Evolutionary conservation across 345 rosid genomes (phyloP).

Genomic region (Salix brachista): DNA sequence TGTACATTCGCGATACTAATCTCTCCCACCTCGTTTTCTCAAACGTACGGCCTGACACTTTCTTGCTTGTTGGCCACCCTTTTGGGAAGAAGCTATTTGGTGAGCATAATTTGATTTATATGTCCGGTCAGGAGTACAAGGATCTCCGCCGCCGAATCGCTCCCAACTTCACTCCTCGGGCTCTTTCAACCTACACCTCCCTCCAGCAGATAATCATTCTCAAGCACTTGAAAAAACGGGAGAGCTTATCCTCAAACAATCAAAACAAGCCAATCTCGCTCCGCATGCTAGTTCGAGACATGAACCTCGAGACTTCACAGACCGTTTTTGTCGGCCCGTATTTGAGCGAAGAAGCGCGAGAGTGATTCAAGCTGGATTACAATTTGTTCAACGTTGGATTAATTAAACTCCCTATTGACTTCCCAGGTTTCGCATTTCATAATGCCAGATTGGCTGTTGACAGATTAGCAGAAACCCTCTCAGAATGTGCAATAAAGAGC

Average conservation of each 20-base stretch:
- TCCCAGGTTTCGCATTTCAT: slow-evolving; percentile 67
- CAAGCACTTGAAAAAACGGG: slow-evolving; percentile 56
- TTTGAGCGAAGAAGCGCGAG: slow-evolving; percentile 31
- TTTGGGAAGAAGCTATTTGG: slow-evolving; percentile 87
- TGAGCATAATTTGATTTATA: slow-evolving; percentile 73
- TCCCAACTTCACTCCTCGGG: slow-evolving; percentile 73
- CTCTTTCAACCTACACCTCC: slow-evolving; percentile 63
- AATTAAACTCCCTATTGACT: slow-evolving; percentile 64
- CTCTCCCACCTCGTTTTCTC: slow-evolving; percentile 68
- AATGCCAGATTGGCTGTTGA: slow-evolving; percentile 64
- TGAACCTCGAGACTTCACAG: slow-evolving; percentile 87
- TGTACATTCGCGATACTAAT: slow-evolving; percentile 56
- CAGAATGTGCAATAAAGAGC: slow-evolving; percentile 43
- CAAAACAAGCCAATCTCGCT: slow-evolving; percentile 27
- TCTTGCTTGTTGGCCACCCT: slow-evolving; percentile 70
- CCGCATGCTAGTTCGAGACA: slow-evolving; percentile 54
- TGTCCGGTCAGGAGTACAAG: slow-evolving; percentile 82
- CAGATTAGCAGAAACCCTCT: slow-evolving; percentile 43
- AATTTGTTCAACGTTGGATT: slow-evolving; percentile 68
- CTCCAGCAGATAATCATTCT: slow-evolving; percentile 65
- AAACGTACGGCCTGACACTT: slow-evolving; percentile 81
- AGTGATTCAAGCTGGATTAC: slow-evolving; percentile 51
- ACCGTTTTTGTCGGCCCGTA: slow-evolving; percentile 80
- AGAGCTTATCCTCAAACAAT: slow-evolving; percentile 14
- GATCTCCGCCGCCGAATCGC: slow-evolving; percentile 74